These are phyloP conservation scores for Botrytis aclada DNA, from an alignment of 2,329 filamentous ascomycete genomes.

Conservation along the genomic window DNA sequence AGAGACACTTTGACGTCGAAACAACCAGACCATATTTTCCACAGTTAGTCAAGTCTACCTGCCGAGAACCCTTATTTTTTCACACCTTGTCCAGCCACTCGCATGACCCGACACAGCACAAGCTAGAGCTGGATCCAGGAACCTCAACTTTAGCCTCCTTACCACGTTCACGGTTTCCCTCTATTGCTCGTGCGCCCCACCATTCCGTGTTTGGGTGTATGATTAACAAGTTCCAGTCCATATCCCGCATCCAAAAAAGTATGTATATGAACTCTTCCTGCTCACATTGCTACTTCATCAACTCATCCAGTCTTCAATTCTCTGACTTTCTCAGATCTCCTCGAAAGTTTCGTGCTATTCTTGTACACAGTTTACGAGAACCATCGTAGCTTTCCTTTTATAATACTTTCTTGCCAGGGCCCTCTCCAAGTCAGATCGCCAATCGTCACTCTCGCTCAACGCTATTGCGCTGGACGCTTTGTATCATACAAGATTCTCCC, in stretches of 20 bases:
- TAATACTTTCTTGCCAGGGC: slow-evolving; percentile 16
- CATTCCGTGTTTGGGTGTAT: slow-evolving; percentile 27
- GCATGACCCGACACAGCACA: slow-evolving; percentile 25
- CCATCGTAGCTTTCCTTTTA: neutral
- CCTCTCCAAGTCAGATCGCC: slow-evolving; percentile 12
- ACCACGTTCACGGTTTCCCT: slow-evolving; percentile 4
- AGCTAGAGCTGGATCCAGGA: slow-evolving; percentile 26
- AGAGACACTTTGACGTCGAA: slow-evolving; percentile 35
- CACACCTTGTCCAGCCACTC: slow-evolving; percentile 28
- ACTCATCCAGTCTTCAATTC: slow-evolving; percentile 25
- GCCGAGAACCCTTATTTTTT: slow-evolving; percentile 29
- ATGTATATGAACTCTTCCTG: slow-evolving; percentile 34
- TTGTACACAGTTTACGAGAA: slow-evolving; percentile 4
- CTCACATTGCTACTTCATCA: slow-evolving; percentile 19
- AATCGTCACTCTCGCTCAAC: slow-evolving; percentile 21
- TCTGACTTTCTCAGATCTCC: slow-evolving; percentile 32
- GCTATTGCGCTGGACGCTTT: slow-evolving; percentile 32
- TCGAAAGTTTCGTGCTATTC: neutral
- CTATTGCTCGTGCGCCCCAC: slow-evolving; percentile 32
- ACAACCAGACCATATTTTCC: slow-evolving; percentile 30
- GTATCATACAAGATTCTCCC: slow-evolving; percentile 16
- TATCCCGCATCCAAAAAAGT: slow-evolving; percentile 29
- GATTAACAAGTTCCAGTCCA: slow-evolving; percentile 25
- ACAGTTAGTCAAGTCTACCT: slow-evolving; percentile 27
- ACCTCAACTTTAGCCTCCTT: slow-evolving; percentile 21